Base-by-base conservation (phyloP, 148 eudicot genomes). In the Beta vulgaris region DNA sequence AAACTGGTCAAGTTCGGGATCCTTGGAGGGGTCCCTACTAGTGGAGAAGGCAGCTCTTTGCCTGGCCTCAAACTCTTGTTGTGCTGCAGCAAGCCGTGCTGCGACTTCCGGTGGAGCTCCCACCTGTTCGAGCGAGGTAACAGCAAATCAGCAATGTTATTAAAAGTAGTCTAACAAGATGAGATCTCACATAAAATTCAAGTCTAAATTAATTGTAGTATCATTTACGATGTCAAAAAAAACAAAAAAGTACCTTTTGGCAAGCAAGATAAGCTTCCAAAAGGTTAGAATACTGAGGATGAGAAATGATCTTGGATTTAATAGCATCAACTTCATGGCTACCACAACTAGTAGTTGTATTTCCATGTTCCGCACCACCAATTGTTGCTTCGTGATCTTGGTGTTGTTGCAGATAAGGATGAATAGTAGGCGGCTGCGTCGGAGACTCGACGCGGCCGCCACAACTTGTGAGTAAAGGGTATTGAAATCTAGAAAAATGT, bases 41-140 rank as follows among this genome's bases (percentile, higher is more conserved):
- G 53, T 68, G 11, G 73, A 40, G 69, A 76, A 78, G 0, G 90
- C 74, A 73, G 87, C 89, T 73, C 90, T 87, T 77, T 87, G 93
- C 80, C 91, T 84, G 0, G 87, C 67, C 80, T 91, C 96, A 42
- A 88, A 91, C 74, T 94, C 97, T 8, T 87, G 89, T 29, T 89
- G 87, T 0, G 87, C 90, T 0, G 89, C 90, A 57, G 88, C 79
- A 11, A 94, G 87, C 72, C 89, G 70, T 51, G 88, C 91, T 44
- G 79, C 93, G 76, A 91, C 88, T 37, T 94, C 97, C 26, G 97
- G 96, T 21, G 98, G 96, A n/a, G 98, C 97, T 73, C 98, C 98
- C 58, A 94, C 96, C 98, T 91, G 32, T n/a, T n/a, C n/a, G n/a
- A n/a, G n/a, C n/a, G n/a, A n/a, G n/a, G n/a, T n/a, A n/a, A n/a